Evolutionary conservation across 306 rosid species (phyloP).

Genomic region (Prunus mume): DNA sequence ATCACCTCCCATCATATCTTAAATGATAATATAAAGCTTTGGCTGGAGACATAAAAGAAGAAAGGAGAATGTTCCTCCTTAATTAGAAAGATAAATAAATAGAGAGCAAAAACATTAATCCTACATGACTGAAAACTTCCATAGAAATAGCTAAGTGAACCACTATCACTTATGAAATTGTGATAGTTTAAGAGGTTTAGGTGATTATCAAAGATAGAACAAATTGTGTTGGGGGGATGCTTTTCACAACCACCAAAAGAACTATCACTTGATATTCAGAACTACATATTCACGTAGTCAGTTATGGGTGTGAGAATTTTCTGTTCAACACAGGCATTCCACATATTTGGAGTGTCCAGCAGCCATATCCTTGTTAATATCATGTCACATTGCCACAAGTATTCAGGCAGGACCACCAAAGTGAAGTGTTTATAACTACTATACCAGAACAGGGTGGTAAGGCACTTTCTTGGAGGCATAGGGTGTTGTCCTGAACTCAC

Average conservation of each 20-base stretch:
- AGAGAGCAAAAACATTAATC: neutral
- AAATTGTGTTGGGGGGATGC: neutral
- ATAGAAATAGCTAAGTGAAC: neutral
- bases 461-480: neutral
- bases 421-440: neutral
- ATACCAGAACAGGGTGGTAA: neutral
- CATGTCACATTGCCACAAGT: neutral
- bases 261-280: neutral
- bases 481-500: neutral
- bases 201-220: neutral
- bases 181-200: neutral
- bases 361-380: neutral
- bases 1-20: conserved; percentile 5
- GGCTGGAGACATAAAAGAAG: neutral
- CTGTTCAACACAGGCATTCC: neutral
- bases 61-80: neutral
- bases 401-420: neutral
- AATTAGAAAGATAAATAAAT: too few relatives aligned
- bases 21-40: neutral
- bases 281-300: neutral
- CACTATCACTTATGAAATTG: neutral
- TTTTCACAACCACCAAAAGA: neutral
- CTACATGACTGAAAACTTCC: neutral
- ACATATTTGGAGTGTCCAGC: neutral
- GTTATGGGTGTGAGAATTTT: neutral